Base-by-base conservation (phyloP, 2,329 filamentous ascomycete species). In the Moelleriella libera region DNA sequence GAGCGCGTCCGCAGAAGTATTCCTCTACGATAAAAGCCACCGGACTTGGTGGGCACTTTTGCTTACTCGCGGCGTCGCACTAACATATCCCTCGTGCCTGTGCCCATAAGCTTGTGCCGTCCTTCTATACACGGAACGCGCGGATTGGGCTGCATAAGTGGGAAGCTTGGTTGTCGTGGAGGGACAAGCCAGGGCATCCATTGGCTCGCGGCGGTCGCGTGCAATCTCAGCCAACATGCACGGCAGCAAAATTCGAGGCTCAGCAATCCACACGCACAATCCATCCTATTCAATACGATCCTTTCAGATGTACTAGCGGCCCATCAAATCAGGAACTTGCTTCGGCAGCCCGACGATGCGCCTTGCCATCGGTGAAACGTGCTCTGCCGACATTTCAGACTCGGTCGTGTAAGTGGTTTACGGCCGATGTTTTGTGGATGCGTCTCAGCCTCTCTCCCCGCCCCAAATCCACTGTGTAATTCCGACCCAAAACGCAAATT, bases 141-240 rank as follows among this genome's bases (percentile, higher is more conserved):
- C 29, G 31, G 34, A 37, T 12, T 37, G 34, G 34, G 34, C 34
- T 37, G 34, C 34, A 37, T 37, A 43, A 6, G 37, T 31, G 48
- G 45, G 48, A 49, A 47, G 32, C 32, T 14, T 45, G 21, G 37
- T 28, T 28, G 46, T 31, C 42, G 46, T 44, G 42, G 42, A 41
- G 42, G 39, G 28, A 37, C 14, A 34, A 8, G 9, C 30, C 34
- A 32, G 43, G 2, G 14, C 6, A 29, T 28, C 28, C 30, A 48
- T 48, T 48, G 43, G 47, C 12, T 41, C 6, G 40, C 32, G 28
- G 45, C 29, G 31, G 11, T 39, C 43, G 39, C 41, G 14, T n/a
- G 9, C 10, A 28, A 21, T 12, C 30, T 14, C 14, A 11, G 34
- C 34, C 45, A n/a, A 40, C 37, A 46, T 41, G 44, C 43, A 37